Percentiles rank a stretch among this genome's conserved stretches.
These are phyloP conservation scores for Vitis hybrid DNA, from an alignment of 177 flowering plant genomes.

Conservation along the genomic window DNA sequence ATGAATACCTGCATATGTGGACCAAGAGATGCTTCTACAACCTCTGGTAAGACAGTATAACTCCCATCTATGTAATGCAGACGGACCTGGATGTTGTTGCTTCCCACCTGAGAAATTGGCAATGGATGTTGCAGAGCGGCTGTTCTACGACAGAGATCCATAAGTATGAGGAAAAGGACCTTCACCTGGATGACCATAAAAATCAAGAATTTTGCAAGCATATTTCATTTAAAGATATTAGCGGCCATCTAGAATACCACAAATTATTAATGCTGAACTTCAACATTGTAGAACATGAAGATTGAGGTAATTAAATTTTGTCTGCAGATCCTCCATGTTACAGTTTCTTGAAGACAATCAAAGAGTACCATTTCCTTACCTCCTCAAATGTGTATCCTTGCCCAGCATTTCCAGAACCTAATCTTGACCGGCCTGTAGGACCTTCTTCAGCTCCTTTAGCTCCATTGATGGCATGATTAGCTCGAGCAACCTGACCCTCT, in stretches of 20 bases:
- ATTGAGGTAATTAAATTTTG: background rate
- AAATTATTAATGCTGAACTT: background rate
- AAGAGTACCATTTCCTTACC: constrained; percentile 38
- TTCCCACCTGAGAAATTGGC: constrained; percentile 95
- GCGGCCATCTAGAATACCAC: background rate
- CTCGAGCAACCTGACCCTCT: constrained; percentile 56
- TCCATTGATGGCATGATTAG: constrained; percentile 55
- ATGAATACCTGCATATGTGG: constrained; percentile 96
- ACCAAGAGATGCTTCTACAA: constrained; percentile 97
- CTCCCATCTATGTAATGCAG: constrained; percentile 97
- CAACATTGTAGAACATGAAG: background rate
- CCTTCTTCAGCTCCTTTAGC: constrained; percentile 83
- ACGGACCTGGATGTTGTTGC: constrained; percentile 78
- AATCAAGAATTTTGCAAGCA: background rate
- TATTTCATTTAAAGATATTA: background rate
- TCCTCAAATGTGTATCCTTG: constrained; percentile 98
- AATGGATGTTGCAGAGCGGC: constrained; percentile 67
- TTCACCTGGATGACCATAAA: constrained; percentile 60
- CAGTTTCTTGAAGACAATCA: background rate
- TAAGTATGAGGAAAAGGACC: constrained; percentile 89
- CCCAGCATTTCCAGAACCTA: constrained; percentile 96
- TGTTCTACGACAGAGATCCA: constrained; percentile 91
- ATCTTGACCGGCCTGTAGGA: constrained; percentile 55
- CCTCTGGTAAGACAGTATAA: constrained; percentile 94
- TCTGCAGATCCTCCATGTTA: background rate